These are phyloP conservation scores for Sugiyamaella valdiviana DNA, from an alignment of 805 yeast genomes.

Conservation along the genomic window DNA sequence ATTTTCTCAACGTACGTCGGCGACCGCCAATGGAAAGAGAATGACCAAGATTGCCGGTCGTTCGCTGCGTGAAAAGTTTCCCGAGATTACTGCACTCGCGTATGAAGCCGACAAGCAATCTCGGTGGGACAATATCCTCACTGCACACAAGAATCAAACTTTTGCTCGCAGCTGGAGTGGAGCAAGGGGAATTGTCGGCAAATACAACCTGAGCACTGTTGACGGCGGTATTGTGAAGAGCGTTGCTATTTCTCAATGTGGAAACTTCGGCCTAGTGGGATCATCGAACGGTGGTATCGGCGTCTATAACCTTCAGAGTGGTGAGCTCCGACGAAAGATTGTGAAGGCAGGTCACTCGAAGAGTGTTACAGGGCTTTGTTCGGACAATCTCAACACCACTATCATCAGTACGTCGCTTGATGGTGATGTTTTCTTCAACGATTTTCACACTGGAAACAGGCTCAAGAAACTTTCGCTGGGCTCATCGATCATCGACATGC, in stretches of 20 bases:
- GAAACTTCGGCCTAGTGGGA: constrained; percentile 90
- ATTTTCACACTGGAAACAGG: constrained; percentile 65
- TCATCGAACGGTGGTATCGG: constrained; percentile 80
- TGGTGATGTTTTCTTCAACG: constrained; percentile 81
- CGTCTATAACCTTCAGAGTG: constrained; percentile 87
- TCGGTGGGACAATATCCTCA: constrained; percentile 89
- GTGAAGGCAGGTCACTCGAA: constrained; percentile 53
- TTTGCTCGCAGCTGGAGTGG: constrained; percentile 92
- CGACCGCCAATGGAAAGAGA: constrained; percentile 33
- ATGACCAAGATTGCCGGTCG: constrained; percentile 34
- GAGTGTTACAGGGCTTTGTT: constrained; percentile 79
- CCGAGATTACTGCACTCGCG: constrained; percentile 67
- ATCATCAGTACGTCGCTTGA: constrained; percentile 87
- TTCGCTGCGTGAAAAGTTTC: constrained; percentile 57
- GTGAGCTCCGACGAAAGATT: constrained; percentile 66
- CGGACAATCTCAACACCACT: constrained; percentile 84
- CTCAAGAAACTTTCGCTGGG: constrained; percentile 62
- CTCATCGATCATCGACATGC: constrained; percentile 71
- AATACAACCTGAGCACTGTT: constrained; percentile 60
- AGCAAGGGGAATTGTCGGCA: constrained; percentile 70
- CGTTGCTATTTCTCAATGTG: constrained; percentile 83
- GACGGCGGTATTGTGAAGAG: constrained; percentile 72
- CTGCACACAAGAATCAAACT: constrained; percentile 77
- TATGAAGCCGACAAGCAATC: constrained; percentile 70
- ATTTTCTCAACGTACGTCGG: constrained; percentile 60